Evolutionary conservation across 805 yeast species (phyloP), one percentile per base, ranked within the genome.

Genomic region (Priceomyces medius): DNA sequence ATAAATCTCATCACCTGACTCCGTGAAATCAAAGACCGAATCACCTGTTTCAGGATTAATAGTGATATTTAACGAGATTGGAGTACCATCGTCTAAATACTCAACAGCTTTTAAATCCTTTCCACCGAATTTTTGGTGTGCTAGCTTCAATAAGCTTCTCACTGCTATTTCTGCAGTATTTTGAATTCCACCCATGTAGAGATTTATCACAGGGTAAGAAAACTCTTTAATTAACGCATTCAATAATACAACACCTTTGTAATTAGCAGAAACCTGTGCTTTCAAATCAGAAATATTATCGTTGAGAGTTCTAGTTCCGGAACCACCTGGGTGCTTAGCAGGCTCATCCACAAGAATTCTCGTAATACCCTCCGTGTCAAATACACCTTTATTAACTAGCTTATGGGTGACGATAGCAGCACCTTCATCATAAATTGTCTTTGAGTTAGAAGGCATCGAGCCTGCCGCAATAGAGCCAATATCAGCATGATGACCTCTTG

Each of bases 401-500:
- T 83, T 68, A 57, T 83, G 88, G 1, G 91, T 81, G 54, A 77
- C 74, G 26, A 88, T 87, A 4, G 85, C 78, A 3, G 95, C 96
- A 35, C 96, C 96, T 60, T 88, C 96, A 55, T 88, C 88, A 73
- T 80, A 83, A 31, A 88, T 62, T 46, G 80, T 80, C 52, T 81
- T 85, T 2, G 95, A 85, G 55, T 83, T 81, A 3, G 96, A 95
- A 10, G 96, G 96, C 86, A 88, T 86, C 0, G 93, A 84, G 1
- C 96, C 96, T 0, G 96, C 95, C 26, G 86, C 63, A 42, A 82
- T 76, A 9, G 95, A 93, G 13, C 97, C 96, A 54, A 89, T 88
- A 59, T 88, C 97, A 4, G 95, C 88, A 63, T 89, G 96, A 63
- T 88, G 97, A 2, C 95, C 96, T 47, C 97, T 73, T 0, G 95